Conservation (phyloP, 2,329 filamentous ascomycete species). For the Onygena corvina region DNA sequence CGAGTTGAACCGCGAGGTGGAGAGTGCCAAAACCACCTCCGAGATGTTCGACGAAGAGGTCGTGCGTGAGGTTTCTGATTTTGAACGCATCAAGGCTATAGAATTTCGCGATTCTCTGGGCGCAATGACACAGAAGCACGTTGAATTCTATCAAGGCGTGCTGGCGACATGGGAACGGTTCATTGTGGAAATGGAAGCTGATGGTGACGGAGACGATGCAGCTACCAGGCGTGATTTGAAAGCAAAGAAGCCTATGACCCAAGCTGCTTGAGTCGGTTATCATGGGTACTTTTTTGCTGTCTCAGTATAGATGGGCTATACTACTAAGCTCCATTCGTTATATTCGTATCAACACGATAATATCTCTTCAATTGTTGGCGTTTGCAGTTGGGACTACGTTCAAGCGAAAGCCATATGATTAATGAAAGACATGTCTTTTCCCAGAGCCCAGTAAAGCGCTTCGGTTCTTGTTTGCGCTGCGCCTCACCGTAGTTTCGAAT, state of each 20-base stretch:
- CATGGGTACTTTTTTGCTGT: neutral
- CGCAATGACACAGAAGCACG: slow-evolving; percentile 69
- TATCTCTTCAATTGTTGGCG: neutral
- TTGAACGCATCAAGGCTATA: slow-evolving; percentile 88
- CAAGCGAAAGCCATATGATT: neutral
- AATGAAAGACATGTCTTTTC: neutral
- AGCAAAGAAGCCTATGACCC: neutral
- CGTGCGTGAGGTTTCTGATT: slow-evolving; percentile 80
- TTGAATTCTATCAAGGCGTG: slow-evolving; percentile 71
- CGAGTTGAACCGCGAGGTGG: slow-evolving; percentile 77
- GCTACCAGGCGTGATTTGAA: neutral
- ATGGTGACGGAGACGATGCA: slow-evolving; percentile 16
- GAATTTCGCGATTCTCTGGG: slow-evolving; percentile 86
- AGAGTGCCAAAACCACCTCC: slow-evolving; percentile 70
- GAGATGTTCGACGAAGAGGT: slow-evolving; percentile 96
- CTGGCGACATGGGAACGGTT: slow-evolving; percentile 81
- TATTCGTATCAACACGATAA: neutral
- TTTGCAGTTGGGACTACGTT: neutral
- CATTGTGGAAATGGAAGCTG: slow-evolving; percentile 69
- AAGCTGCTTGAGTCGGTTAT: neutral
- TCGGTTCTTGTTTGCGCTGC: neutral
- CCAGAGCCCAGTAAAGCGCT: neutral
- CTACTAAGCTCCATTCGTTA: neutral
- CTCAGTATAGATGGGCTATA: neutral
- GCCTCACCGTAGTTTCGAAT: neutral